Percentiles rank a stretch among this genome's conserved stretches.
These are phyloP conservation scores for Paecilomyces variotii DNA, from an alignment of 2,329 filamentous ascomycete genomes.

Conservation along the genomic window DNA sequence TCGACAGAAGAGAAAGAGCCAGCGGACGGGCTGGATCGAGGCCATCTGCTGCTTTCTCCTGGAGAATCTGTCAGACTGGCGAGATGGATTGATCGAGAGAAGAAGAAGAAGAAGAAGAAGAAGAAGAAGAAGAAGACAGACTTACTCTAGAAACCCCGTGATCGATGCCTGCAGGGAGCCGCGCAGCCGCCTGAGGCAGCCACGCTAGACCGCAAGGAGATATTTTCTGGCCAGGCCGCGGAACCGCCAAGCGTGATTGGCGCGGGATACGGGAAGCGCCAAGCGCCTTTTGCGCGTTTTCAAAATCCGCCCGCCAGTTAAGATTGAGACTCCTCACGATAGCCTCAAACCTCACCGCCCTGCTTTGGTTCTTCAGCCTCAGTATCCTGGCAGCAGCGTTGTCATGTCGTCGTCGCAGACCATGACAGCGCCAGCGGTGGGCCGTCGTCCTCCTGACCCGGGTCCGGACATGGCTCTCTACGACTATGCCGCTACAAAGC, in stretches of 20 bases:
- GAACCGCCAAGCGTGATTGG: not conserved
- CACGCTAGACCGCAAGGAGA: not conserved
- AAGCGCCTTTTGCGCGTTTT: not conserved
- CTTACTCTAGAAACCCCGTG: not conserved
- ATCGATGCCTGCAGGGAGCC: not conserved
- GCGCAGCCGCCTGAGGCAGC: not conserved
- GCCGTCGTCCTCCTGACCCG: conserved; percentile 37
- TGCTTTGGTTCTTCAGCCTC: conserved; percentile 16
- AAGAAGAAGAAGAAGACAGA: not conserved
- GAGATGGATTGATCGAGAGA: not conserved
- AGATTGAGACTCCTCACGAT: conserved; percentile 4
- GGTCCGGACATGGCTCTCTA: conserved; percentile 32
- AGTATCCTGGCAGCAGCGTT: conserved; percentile 20
- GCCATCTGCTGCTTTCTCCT: not conserved
- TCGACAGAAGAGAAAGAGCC: not conserved
- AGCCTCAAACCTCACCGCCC: conserved; percentile 15
- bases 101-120: not conserved
- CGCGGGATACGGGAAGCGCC: not conserved
- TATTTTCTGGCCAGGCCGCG: not conserved
- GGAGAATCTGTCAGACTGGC: not conserved
- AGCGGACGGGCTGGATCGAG: not conserved
- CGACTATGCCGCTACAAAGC: conserved; percentile 27
- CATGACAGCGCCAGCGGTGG: conserved; percentile 40
- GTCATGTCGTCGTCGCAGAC: conserved; percentile 40
- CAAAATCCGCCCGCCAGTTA: conserved; percentile 4